Base-by-base conservation (phyloP, 129 eudicot genomes). In the Oenanthe sinensis region DNA sequence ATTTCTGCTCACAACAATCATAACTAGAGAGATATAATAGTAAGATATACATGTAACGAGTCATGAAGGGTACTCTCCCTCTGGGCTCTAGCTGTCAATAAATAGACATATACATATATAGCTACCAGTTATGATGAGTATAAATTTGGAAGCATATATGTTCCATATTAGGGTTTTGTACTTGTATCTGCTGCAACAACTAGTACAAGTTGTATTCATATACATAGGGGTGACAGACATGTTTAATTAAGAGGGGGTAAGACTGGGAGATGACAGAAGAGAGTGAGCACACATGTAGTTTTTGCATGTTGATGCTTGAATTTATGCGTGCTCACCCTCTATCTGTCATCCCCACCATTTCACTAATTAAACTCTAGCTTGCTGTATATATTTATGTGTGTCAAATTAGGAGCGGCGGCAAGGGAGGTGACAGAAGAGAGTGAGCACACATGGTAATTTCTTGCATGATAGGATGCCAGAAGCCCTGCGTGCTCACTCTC, bases 201-300 rank as follows among this genome's bases (percentile, higher is more conserved):
- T n/a, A n/a, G n/a, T 28, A 67, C 73, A 33, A 67, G 73, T 28
- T 28, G 6, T 20, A 4, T 52, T n/a, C n/a, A 26, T 54, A 1
- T 54, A 26, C 26, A 6, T 20, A 54, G 26, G 54, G 63, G 63
- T 54, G 58, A 19, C n/a, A n/a, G n/a, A n/a, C n/a, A n/a, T n/a
- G 40, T 37, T 37, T 37, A 37, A 37, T 55, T 58, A 8, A 9
- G 79, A 63, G 71, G 37, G 63, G 37, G 65, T 80, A 78, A 84
- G 92, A 79, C 82, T 78, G 80, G 91, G 90, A 68, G 96, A 88
- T 93, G 98, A 90, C 98, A 88, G 96, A 90, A 93, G 98, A 93
- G 93, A 93, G 98, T 93, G 98, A 93, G 98, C 96, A 93, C 96
- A 77, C 80, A 90, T 93, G 89, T 90, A 83, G 82, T 88, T 88